Base-by-base conservation (phyloP, 2,329 filamentous ascomycete genomes). In the Botrytis byssoidea region DNA sequence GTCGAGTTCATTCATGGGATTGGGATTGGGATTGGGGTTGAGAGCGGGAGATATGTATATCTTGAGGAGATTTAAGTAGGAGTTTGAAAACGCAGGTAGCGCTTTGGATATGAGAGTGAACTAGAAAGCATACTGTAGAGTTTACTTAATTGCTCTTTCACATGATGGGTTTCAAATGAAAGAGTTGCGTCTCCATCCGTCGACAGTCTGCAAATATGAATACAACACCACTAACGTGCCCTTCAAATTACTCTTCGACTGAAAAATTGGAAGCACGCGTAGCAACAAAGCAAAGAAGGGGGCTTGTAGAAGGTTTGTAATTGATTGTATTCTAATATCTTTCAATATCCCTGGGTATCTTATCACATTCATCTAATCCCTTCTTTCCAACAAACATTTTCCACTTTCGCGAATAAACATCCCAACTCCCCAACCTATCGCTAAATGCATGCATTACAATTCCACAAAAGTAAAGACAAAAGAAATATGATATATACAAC, bases 201-300 rank as follows among this genome's bases (percentile, higher is more conserved):
- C n/a, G n/a, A 57, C 0, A 32, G n/a, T 57, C n/a, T 18, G 1
- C 51, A 16, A 8, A 8, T 0, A 16, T 9, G 5, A 18, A 29
- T 18, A 4, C 16, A 8, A n/a, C 7, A 61, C 59, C 5, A 1
- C 8, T 5, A 40, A 18, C 3, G 22, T 14, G 35, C 7, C 2
- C 35, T 61, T 16, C 2, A 2, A n/a, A 3, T 14, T 7, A 42
- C 40, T 42, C 40, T 42, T 12, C 3, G 16, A 5, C 40, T 5
- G 40, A 14, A 16, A 42, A 42, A 14, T 5, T 16, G 40, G 40
- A 42, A 42, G 40, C 14, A 42, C 40, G 12, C 40, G 12, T 16
- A 42, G 3, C 40, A 42, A 42, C 40, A 1, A 59, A 16, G 9
- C 7, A 57, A 9, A 18, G 14, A 57, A 18, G 14, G 14, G 6